These are phyloP conservation scores for Mycena epipterygia DNA, from an alignment of 768 basidiomycete species.

Conservation along the genomic window DNA sequence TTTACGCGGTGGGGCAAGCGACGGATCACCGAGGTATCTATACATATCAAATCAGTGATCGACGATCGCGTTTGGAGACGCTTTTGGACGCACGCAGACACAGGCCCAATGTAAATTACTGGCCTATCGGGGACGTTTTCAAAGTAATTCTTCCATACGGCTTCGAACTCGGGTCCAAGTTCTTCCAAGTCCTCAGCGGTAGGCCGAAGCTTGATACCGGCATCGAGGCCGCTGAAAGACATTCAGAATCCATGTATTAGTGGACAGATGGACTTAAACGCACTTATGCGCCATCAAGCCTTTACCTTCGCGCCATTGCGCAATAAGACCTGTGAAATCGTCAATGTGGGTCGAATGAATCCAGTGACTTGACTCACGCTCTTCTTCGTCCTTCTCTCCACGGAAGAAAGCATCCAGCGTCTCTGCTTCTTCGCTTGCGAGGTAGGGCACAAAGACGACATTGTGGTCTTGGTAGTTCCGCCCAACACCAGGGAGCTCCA, in stretches of 20 bases:
- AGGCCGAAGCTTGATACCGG: slow-evolving; percentile 56
- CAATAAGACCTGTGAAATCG: not conserved
- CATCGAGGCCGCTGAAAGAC: slow-evolving; percentile 51
- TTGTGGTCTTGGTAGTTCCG: slow-evolving; percentile 60
- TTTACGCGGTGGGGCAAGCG: slow-evolving; percentile 40
- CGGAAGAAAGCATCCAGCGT: slow-evolving; percentile 51
- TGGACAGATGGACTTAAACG: not conserved
- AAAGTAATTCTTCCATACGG: slow-evolving; percentile 52
- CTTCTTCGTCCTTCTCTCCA: slow-evolving; percentile 41
- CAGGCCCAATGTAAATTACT: slow-evolving; percentile 47
- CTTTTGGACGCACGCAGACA: slow-evolving; percentile 43
- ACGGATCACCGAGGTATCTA: slow-evolving; percentile 43
- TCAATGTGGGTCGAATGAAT: slow-evolving; percentile 39
- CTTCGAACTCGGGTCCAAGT: slow-evolving; percentile 53
- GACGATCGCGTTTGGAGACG: not conserved
- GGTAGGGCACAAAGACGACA: slow-evolving; percentile 43
- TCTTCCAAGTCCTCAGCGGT: slow-evolving; percentile 47
- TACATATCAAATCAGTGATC: not conserved
- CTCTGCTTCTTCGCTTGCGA: slow-evolving; percentile 45
- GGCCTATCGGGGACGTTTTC: slow-evolving; percentile 53
- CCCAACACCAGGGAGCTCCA: slow-evolving; percentile 69
- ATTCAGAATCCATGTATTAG: not conserved
- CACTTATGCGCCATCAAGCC: slow-evolving; percentile 56
- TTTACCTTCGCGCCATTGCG: slow-evolving; percentile 15
- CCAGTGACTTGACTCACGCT: slow-evolving; percentile 37